A percentile compares a stretch with the other conserved stretches of the same genome.
phyloP scores from a whole-genome alignment of 2,329 filamentous ascomycete species.

The Fusarium keratoplasticum region DNA sequence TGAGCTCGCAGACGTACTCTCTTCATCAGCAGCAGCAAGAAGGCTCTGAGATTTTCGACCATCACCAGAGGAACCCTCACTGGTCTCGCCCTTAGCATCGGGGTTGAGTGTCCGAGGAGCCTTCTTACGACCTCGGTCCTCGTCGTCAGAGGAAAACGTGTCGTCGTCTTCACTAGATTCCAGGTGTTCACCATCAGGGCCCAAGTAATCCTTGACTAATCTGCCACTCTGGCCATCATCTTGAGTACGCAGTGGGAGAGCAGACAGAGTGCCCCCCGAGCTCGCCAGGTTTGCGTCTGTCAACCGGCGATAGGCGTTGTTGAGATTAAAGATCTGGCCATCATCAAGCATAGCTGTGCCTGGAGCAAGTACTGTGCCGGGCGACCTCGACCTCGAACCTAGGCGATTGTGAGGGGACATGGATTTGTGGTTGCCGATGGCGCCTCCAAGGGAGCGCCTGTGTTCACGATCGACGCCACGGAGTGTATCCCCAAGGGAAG shows the following conservation, averaged over 20 bases:
- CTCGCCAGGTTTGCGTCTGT: slow-evolving; percentile 77
- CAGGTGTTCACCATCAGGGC: slow-evolving; percentile 73
- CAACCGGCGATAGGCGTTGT: slow-evolving; percentile 75
- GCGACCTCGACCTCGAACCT: slow-evolving; percentile 53
- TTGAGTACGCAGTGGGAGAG: slow-evolving; percentile 68
- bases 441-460: slow-evolving; percentile 53
- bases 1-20: slow-evolving; percentile 67
- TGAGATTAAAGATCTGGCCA: slow-evolving; percentile 73
- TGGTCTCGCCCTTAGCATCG: slow-evolving; percentile 50
- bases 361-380: slow-evolving; percentile 45
- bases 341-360: slow-evolving; percentile 66
- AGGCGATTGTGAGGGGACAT: slow-evolving; percentile 66
- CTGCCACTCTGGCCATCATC: slow-evolving; percentile 62
- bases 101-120: slow-evolving; percentile 60
- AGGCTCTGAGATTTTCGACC: slow-evolving; percentile 67
- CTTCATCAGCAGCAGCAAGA: slow-evolving; percentile 81
- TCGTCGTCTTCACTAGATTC: slow-evolving; percentile 81
- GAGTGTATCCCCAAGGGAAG: slow-evolving; percentile 64
- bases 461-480: slow-evolving; percentile 61
- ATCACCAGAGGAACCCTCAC: slow-evolving; percentile 52
- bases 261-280: slow-evolving; percentile 72
- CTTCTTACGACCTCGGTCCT: slow-evolving; percentile 72
- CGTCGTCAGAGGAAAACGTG: slow-evolving; percentile 71
- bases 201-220: slow-evolving; percentile 75
- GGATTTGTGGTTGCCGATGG: slow-evolving; percentile 57